Base-by-base conservation (phyloP, 805 yeast species). In the Barnettozyma sucrosica region DNA sequence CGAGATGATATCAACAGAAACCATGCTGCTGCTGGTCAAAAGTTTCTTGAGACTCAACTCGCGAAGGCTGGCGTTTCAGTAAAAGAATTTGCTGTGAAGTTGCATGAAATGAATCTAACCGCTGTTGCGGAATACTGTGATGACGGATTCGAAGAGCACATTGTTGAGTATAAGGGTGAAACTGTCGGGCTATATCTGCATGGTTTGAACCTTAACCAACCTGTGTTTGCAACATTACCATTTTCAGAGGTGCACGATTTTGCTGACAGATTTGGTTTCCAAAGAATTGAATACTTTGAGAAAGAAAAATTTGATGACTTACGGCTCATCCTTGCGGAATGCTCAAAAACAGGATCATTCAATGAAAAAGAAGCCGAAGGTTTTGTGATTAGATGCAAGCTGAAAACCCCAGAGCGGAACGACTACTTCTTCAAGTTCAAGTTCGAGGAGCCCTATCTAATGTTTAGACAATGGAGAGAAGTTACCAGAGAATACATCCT, bases 101-200 rank as follows among this genome's bases (percentile, higher is more conserved):
- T 93, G 7, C 74, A 73, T 55, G 55, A 64, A 1, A 55, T 70
- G 52, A 76, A 80, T 47, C 58, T 79, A 30, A 93, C 99, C 1
- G 96, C 96, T 0, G 96, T 89, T 2, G 89, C 90, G 0, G 99
- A 93, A 65, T 75, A 79, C 32, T 93, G 99, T 64, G 97, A 93
- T 62, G 99, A 93, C 58, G 66, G 65, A 0, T 93, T 93, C 64
- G 99, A 93, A 62, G 98, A 93, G 63, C 99, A 93, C 62, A 86
- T 93, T 7, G 70, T 93, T 43, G 83, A 82, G 48, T 93, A 93
- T 59, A 62, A 72, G 2, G 70, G 69, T 1, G 81, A 82, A 0
- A 67, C 66, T 9, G 80, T 96, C 0, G 99, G 99, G 0, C 67
- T 93, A 6, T 93, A 93, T 55, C 64, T 93, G 16, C 98, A 92